These are phyloP conservation scores for Lactarius trivialis DNA, from an alignment of 768 basidiomycete genomes.

Conservation along the genomic window DNA sequence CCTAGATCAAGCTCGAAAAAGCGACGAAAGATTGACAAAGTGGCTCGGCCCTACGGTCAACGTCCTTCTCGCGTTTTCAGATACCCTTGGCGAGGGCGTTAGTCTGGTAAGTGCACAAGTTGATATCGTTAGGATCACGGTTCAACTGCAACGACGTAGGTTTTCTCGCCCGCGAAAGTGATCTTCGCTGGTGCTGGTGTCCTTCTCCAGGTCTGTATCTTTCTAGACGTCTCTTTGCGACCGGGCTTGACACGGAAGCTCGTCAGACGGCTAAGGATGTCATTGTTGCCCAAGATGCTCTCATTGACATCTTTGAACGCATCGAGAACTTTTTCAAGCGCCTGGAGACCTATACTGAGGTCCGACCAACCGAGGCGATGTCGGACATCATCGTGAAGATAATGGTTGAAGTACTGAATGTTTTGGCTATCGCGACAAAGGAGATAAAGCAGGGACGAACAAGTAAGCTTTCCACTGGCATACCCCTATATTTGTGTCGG, in stretches of 20 bases:
- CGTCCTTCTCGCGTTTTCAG: too few relatives aligned
- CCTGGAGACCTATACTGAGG: too few relatives aligned
- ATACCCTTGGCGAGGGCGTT: too few relatives aligned
- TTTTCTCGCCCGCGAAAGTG: too few relatives aligned
- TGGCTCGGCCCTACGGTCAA: neutral
- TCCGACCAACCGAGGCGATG: too few relatives aligned
- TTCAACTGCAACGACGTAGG: neutral
- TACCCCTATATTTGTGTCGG: rapidly evolving
- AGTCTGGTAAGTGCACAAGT: neutral
- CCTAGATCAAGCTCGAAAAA: neutral
- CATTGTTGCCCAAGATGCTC: neutral
- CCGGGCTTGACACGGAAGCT: too few relatives aligned
- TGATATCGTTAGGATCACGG: neutral
- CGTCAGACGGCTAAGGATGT: neutral
- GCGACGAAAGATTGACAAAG: neutral
- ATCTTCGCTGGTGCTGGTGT: neutral
- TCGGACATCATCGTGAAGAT: too few relatives aligned
- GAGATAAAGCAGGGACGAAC: neutral
- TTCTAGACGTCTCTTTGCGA: neutral
- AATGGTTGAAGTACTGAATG: too few relatives aligned
- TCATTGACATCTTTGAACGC: too few relatives aligned
- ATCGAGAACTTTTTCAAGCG: too few relatives aligned
- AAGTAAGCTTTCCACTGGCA: neutral
- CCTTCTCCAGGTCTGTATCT: neutral
- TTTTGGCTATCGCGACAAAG: too few relatives aligned